Base-by-base conservation (phyloP, 192 early-diverging fungal species). In the Thamnidium elegans region DNA sequence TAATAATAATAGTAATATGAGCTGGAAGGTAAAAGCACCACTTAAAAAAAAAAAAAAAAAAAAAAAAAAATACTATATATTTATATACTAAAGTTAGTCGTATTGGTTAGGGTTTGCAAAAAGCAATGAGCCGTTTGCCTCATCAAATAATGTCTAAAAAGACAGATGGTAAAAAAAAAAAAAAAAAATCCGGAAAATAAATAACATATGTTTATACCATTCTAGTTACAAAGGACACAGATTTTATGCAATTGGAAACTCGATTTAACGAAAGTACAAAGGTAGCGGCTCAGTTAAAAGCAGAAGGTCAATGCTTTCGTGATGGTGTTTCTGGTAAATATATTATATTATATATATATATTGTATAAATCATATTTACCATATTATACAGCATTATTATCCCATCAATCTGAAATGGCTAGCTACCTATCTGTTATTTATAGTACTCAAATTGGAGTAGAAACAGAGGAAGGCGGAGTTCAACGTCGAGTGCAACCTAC, bases 91-190 rank as follows among this genome's bases (percentile, higher is more conserved):
- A 19, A 1, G 14, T 48, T 48, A 17, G 46, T 17, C 15, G 1
- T 48, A 13, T 48, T 48, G 26, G 26, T 17, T 48, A 89, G 68
- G 92, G 92, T 3, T 85, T 94, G 56, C 74, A 77, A 43, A 94
- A 94, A 78, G 90, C 90, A 56, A 80, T 94, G 45, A 80, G 82
- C 54, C 84, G 92, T 45, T 84, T 94, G 66, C 92, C 92, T 32
- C 88, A 90, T 55, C 84, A 86, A 74, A 70, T 94, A 44, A 80
- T 84, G 34, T 78, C 81, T 56, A 86, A 86, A 61, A 83, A 70
- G 45, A 13, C 53, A 36, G 68, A 70, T 43, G 62, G 68, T 70
- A 70, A 55, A n/a, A 13, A 58, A 66, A 32, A 55, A 11, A 34
- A 36, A 34, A 58, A 14, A 36, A 20, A 42, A 34, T 3, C 0